These are phyloP conservation scores for Spergularia bocconei DNA, from an alignment of 148 eudicot species.

Conservation along the genomic window DNA sequence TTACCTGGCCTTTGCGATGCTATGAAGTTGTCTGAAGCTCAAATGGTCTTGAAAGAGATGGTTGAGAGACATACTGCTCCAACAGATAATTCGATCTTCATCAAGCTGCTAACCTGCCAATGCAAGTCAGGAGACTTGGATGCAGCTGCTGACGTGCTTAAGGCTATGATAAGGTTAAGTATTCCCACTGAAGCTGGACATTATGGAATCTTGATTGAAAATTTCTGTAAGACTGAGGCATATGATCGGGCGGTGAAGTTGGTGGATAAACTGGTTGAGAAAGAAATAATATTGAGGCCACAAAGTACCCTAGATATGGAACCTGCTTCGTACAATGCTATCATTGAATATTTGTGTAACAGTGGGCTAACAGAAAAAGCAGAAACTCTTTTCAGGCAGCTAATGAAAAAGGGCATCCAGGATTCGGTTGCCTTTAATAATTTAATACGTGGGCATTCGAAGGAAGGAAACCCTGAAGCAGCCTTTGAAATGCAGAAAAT, in stretches of 20 bases:
- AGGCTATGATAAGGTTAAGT: constrained; percentile 63
- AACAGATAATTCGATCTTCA: constrained; percentile 60
- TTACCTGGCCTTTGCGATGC: constrained; percentile 87
- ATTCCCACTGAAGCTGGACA: constrained; percentile 85
- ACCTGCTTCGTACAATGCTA: constrained; percentile 65
- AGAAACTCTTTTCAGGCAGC: constrained; percentile 68
- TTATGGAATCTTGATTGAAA: constrained; percentile 70
- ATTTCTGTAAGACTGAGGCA: constrained; percentile 57
- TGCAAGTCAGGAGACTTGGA: constrained; percentile 69
- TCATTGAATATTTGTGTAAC: constrained; percentile 66
- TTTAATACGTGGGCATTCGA: constrained; percentile 67
- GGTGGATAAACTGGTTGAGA: constrained; percentile 71
- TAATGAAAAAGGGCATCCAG: constrained; percentile 81
- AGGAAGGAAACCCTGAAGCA: constrained; percentile 60
- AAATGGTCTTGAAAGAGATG: constrained; percentile 61
- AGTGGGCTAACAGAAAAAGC: constrained; percentile 65
- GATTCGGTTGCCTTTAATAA: constrained; percentile 62
- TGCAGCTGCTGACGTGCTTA: constrained; percentile 82
- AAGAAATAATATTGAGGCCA: constrained; percentile 65
- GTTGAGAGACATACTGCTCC: constrained; percentile 52
- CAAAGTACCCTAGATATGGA: constrained; percentile 62
- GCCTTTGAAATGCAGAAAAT: constrained; percentile 72
- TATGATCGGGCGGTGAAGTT: constrained; percentile 66
- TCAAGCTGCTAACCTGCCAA: constrained; percentile 55
- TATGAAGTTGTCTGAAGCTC: constrained; percentile 66